Evolutionary conservation across 441 rosid species (phyloP).

Genomic region (Corymbia calophylla): DNA sequence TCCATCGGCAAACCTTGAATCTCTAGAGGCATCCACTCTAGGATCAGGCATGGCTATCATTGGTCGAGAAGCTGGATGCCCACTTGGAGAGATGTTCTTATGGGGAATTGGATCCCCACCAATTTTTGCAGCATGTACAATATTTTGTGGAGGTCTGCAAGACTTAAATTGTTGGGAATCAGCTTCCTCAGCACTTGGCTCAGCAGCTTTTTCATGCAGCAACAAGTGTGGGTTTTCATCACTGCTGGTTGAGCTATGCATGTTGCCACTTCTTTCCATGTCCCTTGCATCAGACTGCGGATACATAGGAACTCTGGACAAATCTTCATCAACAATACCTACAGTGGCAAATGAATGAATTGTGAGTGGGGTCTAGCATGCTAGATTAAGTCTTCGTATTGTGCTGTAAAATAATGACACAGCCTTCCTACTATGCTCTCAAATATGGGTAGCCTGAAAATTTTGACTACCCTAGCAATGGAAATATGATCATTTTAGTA

Average conservation of each 20-base stretch:
- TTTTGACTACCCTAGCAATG: not conserved
- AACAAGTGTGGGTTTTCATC: conserved; percentile 33
- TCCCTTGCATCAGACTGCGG: conserved; percentile 37
- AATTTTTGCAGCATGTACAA: conserved; percentile 22
- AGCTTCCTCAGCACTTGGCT: conserved; percentile 29
- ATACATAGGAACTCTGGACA: conserved; percentile 42
- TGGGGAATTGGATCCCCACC: conserved; percentile 33
- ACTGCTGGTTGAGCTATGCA: conserved; percentile 27
- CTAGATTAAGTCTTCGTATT: not conserved
- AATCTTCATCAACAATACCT: conserved; percentile 42
- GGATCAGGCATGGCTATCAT: conserved; percentile 20
- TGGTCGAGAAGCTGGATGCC: conserved; percentile 24
- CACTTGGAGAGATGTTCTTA: conserved; percentile 30
- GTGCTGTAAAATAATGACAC: not conserved
- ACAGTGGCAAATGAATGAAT: conserved; percentile 13
- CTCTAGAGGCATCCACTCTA: conserved; percentile 21
- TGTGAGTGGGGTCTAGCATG: not conserved
- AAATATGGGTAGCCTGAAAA: not conserved
- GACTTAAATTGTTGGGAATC: conserved; percentile 21
- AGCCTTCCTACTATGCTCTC: not conserved
- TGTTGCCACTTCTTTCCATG: conserved; percentile 32
- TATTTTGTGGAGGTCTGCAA: conserved; percentile 36
- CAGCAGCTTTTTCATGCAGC: conserved; percentile 24
- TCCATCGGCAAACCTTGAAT: conserved; percentile 27
- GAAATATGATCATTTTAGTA: not conserved